Evolutionary conservation across 371 early-diverging fungal genomes (phyloP), one percentile per base, ranked within the genome.

Genomic region (Syncephalastrum contaminatum): DNA sequence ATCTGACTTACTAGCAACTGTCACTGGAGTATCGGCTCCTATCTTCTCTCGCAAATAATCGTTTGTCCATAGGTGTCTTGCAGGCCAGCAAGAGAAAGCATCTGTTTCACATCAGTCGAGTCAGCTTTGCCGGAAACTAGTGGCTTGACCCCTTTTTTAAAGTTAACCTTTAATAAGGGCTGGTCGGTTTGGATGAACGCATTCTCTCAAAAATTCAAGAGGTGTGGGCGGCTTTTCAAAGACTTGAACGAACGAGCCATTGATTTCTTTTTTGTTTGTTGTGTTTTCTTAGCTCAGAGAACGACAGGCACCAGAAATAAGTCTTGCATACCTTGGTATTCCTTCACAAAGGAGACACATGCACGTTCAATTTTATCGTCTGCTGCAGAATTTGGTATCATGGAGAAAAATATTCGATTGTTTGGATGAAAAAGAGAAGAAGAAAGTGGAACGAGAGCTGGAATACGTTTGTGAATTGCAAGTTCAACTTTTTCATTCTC

Each of bases 11-110:
- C 84, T 67, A 20, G 89, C 84, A 0, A 89, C 88, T 2, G 88
- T 88, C 8, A 91, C 76, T 12, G 53, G 54, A 3, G 65, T 57
- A 3, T 77, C 66, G 15, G 36, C 36, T 30, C 76, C 80, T 55
- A 88, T 61, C 13, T 56, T 68, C 3, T 62, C 46, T 5, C 70
- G 49, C 6, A 90, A 59, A 56, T 90, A 88, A 0, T 77, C 81
- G 46, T 80, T 77, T 12, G 78, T 77, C 90, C 90, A 90, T 48
- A 72, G 55, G 7, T 62, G 58, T 47, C 73, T 58, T 0, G 91
- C 91, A 4, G 84, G 83, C 88, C 88, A 90, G 39, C 79, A 66
- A 24, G 69, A 59, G 54, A 72, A 59, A 1, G 69, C 73, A 30
- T 60, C 70, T 74, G 39, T 43, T 27, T 27, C 4, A 0, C 15